phyloP scores from a whole-genome alignment of 768 basidiomycete genomes.

The Suillus subalutaceus region DNA sequence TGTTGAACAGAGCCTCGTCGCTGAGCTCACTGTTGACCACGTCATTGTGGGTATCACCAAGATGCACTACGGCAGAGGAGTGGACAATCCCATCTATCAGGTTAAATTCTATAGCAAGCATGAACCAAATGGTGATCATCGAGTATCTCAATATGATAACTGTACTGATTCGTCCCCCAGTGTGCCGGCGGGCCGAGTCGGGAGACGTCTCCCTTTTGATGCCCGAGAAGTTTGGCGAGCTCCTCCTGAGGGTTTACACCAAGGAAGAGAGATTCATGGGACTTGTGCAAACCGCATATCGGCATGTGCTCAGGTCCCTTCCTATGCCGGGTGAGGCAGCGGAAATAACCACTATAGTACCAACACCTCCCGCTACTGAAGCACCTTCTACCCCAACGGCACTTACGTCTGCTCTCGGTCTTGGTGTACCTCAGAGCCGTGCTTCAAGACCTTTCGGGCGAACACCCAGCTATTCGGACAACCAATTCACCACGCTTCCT shows the following conservation, averaged over 20 bases:
- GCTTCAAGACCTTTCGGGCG: slow-evolving; percentile 22
- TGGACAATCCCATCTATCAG: slow-evolving; percentile 65
- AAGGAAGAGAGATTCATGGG: slow-evolving; percentile 59
- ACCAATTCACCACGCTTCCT: slow-evolving; percentile 51
- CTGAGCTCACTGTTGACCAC: slow-evolving; percentile 45
- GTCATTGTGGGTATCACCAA: slow-evolving; percentile 63
- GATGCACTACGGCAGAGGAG: slow-evolving; percentile 82
- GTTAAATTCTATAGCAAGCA: slow-evolving; percentile 78
- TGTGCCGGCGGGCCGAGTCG: slow-evolving; percentile 42
- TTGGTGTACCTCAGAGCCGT: slow-evolving; percentile 6
- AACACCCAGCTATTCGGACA: slow-evolving; percentile 39
- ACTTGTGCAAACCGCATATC: slow-evolving; percentile 71
- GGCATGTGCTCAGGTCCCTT: slow-evolving; percentile 39
- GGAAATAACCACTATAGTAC: slow-evolving; percentile 15
- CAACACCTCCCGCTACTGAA: slow-evolving; percentile 41
- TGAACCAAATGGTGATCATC: slow-evolving; percentile 54
- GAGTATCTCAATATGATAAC: background rate
- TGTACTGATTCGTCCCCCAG: slow-evolving; percentile 33
- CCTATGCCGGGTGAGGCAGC: slow-evolving; percentile 5
- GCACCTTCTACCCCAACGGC: slow-evolving; percentile 40
- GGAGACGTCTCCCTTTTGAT: slow-evolving; percentile 69
- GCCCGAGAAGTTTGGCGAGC: slow-evolving; percentile 69
- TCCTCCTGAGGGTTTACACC: slow-evolving; percentile 70
- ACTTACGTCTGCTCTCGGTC: slow-evolving; percentile 20
- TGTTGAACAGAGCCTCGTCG: slow-evolving; percentile 32